Percentiles rank a stretch among this genome's conserved stretches.
Evolutionary conservation across 2,329 filamentous ascomycete species (phyloP).

Genomic region (Hawksworthiomyces lignivorus): DNA sequence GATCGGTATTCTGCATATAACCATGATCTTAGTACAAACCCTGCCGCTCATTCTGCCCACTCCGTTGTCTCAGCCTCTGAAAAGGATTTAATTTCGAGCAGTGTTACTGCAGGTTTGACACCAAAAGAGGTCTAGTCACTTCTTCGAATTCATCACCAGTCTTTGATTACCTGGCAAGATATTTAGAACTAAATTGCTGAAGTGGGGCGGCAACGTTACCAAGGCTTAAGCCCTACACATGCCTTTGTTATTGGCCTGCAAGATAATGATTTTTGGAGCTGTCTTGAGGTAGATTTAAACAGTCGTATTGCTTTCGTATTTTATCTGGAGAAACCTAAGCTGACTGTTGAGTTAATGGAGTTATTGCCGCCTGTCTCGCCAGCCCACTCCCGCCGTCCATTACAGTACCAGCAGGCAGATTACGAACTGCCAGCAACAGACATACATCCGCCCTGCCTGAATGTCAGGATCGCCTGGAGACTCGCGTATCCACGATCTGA

Average conservation of each 20-base stretch:
- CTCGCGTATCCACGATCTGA: too few species aligned
- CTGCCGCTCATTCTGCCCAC: not conserved
- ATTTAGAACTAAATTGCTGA: not conserved
- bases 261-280: not conserved
- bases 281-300: not conserved
- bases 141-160: too few species aligned
- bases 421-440: too few species aligned
- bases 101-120: not conserved
- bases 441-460: too few species aligned
- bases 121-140: too few species aligned
- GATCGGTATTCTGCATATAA: slow-evolving; percentile 1
- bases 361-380: too few species aligned
- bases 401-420: too few species aligned
- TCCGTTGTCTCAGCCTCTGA: not conserved
- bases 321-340: too few species aligned
- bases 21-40: not conserved
- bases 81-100: not conserved
- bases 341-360: too few species aligned
- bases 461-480: too few species aligned
- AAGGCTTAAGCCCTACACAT: not conserved
- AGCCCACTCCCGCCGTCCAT: too few species aligned
- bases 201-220: not conserved
- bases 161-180: not conserved
- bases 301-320: not conserved
- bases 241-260: not conserved